phyloP scores from a whole-genome alignment of 805 yeast genomes.

The Crinitomyces ghanaensis region DNA sequence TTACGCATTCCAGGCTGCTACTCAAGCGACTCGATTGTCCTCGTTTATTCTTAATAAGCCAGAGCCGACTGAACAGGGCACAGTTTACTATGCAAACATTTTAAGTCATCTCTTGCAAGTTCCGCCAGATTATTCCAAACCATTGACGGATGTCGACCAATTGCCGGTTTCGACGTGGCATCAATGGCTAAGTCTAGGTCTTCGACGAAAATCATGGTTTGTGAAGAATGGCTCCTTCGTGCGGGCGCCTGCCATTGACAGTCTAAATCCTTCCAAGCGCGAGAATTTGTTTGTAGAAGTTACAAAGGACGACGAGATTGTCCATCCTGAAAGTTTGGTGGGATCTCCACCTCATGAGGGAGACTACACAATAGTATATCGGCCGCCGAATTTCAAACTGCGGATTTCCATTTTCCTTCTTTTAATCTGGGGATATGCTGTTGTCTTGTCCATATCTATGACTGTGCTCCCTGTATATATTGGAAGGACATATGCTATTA shows the following conservation, averaged over 20 bases:
- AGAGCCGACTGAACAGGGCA: constrained; percentile 59
- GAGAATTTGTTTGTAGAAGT: constrained; percentile 65
- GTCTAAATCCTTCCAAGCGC: constrained; percentile 51
- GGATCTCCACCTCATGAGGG: constrained; percentile 33
- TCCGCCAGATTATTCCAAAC: constrained; percentile 46
- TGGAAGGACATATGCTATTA: constrained; percentile 15
- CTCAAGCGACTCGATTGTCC: constrained; percentile 70
- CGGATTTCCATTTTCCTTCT: constrained; percentile 43
- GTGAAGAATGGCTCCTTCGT: constrained; percentile 73
- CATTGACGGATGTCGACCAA: constrained; percentile 20
- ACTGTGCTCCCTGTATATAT: constrained; percentile 20
- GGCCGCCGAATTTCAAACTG: constrained; percentile 64
- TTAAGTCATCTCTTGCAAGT: constrained; percentile 33
- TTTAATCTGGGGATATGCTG: constrained; percentile 36
- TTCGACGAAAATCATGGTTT: constrained; percentile 43
- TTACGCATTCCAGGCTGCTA: no score
- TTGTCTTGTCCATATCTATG: constrained; percentile 14
- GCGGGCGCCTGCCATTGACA: constrained; percentile 81
- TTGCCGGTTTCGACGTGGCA: background rate
- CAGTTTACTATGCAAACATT: constrained; percentile 42
- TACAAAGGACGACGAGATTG: constrained; percentile 60
- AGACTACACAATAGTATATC: constrained; percentile 65
- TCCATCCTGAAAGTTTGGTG: constrained; percentile 31
- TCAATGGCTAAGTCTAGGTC: constrained; percentile 31
- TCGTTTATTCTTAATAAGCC: constrained; percentile 67